Evolutionary conservation across 2,329 filamentous ascomycete species (phyloP), one percentile per base, ranked within the genome.

Genomic region (Sporothrix pseudoabietina): DNA sequence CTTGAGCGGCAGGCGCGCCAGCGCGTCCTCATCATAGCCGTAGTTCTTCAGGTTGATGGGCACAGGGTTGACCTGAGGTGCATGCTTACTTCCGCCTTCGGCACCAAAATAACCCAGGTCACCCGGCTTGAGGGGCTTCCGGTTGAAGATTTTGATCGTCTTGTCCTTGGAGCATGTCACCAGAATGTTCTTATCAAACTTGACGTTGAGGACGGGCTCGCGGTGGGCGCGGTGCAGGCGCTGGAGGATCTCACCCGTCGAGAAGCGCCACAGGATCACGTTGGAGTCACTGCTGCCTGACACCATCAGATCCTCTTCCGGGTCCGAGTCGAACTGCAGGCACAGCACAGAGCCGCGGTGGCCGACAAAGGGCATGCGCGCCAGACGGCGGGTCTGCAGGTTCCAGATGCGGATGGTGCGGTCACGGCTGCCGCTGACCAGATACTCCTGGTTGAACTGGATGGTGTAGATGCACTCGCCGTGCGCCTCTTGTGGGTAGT

Each of bases 81-180:
- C 71, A 8, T 16, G 8, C 52, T 26, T 35, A 35, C 44, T 14
- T 10, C n/a, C 44, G 57, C 44, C 70, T 14, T 19, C 44, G 22
- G 35, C 35, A 41, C 5, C 4, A 35, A 35, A 35, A 35, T 90
- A 90, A 7, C 89, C 89, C 2, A 86, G 75, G 47, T 91, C 88
- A 30, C 88, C 88, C 59, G 86, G 84, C 44, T 84, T 83, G n/a
- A 97, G 83, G 22, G 89, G 85, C 22, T 85, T 87, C 5, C 96
- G 90, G 80, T 95, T 98, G 88, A 97, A 99, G 22, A 99, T 90
- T 81, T 98, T 98, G 85, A 99, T 97, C 0, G 92, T 92, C 81
- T 94, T 97, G 81, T 99, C 96, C 81, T 99, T 99, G 68, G 95
- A 98, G 79, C 96, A 98, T 0, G 96, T 99, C 14, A 98, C 94